A percentile compares a stretch with the other conserved stretches of the same genome.
phyloP scores from a whole-genome alignment of 352 stramenopile species.

The Phytopythium vexans region DNA sequence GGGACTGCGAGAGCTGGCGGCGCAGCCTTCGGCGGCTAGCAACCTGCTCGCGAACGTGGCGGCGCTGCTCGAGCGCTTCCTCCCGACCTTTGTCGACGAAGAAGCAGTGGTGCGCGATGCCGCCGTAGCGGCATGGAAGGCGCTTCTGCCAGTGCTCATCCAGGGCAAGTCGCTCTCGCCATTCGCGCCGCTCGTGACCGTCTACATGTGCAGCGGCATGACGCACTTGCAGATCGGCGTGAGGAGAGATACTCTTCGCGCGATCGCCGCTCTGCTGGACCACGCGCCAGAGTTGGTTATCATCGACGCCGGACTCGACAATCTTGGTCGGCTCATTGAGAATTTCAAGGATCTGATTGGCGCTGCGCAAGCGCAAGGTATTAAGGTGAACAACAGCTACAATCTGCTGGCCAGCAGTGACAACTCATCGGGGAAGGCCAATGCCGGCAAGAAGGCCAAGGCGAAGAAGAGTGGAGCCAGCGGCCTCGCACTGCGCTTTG shows the following conservation, averaged over 20 bases:
- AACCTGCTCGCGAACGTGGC: slow-evolving; percentile 73
- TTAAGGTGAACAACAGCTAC: slow-evolving; percentile 81
- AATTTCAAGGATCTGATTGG: slow-evolving; percentile 78
- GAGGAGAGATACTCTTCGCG: slow-evolving; percentile 63
- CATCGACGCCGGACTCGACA: slow-evolving; percentile 45
- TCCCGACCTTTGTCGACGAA: slow-evolving; percentile 72
- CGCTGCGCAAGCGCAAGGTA: slow-evolving; percentile 58
- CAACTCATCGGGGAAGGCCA: slow-evolving; percentile 16
- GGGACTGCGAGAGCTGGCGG: slow-evolving; percentile 57
- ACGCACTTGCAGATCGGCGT: slow-evolving; percentile 79
- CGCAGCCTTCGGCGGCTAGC: slow-evolving; percentile 25
- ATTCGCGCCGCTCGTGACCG: slow-evolving; percentile 68
- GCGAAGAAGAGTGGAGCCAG: slow-evolving; percentile 42
- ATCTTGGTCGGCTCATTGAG: slow-evolving; percentile 63
- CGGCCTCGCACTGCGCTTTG: slow-evolving; percentile 52
- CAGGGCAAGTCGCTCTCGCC: slow-evolving; percentile 49
- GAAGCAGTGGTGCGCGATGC: slow-evolving; percentile 77
- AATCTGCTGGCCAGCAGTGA: slow-evolving; percentile 34
- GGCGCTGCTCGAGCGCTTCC: slow-evolving; percentile 72
- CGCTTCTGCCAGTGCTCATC: slow-evolving; percentile 53
- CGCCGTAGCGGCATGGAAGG: slow-evolving; percentile 63
- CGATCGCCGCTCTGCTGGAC: slow-evolving; percentile 68
- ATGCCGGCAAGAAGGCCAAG: slow-evolving; percentile 24
- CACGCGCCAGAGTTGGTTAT: slow-evolving; percentile 51
- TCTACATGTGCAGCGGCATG: slow-evolving; percentile 79